Base-by-base conservation (phyloP, 1,139 yeast genomes). In the Scheffersomyces quercinus region DNA sequence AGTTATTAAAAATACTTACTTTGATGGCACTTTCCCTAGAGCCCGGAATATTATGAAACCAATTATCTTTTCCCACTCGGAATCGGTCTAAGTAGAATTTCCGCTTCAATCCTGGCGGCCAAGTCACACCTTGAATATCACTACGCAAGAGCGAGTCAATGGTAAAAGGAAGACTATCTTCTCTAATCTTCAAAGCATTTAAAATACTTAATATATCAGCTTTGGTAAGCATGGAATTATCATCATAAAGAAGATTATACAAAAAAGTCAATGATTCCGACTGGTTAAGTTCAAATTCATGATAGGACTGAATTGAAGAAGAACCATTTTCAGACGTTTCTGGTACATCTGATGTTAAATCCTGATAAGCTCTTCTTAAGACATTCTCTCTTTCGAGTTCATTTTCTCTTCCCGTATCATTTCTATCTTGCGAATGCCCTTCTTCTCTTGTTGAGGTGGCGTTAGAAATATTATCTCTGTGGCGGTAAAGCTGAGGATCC, bases 211-310 rank as follows among this genome's bases (percentile, higher is more conserved):
- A 54, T 39, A 73, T 71, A 44, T 73, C 77, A 4, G 71, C 53
- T 40, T 69, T 68, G 29, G 69, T 52, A 35, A 73, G 55, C 8
- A 50, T 46, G 2, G 75, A 68, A 11, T 60, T 51, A n/a, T 67
- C 68, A 49, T 72, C 77, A 48, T 68, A 70, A 29, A 73, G 57
- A 33, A 72, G 58, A 51, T 72, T 70, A 54, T 69, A 70, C 28
- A 72, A 55, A 44, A 73, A 72, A 2, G 73, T 66, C 28, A 71
- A 55, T 4, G 75, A 68, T 47, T 73, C 77, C 2, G 75, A 70
- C 49, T 64, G 74, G 51, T 60, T 67, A 36, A 71, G 56, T 47
- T 73, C 78, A 48, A 70, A 73, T 41, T 70, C 75, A 37, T 56
- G 58, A 24, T 47, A 48, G 12, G 54, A 42, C 37, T 46, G 41